Evolutionary conservation across 2,329 filamentous ascomycete genomes (phyloP), one percentile per base, ranked within the genome.

Genomic region (Trichoderma sp.): DNA sequence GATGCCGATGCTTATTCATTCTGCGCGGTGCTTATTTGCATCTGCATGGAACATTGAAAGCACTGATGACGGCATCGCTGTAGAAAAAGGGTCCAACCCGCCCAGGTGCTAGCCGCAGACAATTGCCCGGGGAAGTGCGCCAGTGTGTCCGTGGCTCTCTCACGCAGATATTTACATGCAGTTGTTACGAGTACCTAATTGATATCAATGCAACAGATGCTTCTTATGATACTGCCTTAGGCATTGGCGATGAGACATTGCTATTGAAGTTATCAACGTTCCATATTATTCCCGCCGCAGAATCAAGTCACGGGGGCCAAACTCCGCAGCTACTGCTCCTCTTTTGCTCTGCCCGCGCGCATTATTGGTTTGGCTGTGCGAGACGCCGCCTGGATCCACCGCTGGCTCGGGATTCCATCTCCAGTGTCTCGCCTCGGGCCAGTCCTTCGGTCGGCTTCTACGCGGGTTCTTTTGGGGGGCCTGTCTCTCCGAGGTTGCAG

Each of bases 401-500:
- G 47, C 43, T 47, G 43, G 61, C 61, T 31, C 24, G 49, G 2
- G 11, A 16, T 56, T 53, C 61, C 37, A 31, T 43, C 19, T 19
- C 40, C 31, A 49, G 5, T 13, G 47, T 13, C n/a, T 24, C 47
- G n/a, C 53, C 40, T 43, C 40, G 40, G 40, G 16, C 47, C 11
- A 19, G 19, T 31, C 16, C 49, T 64, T 64, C 61, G 37, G 19
- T 56, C 61, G 52, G 61, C 61, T 64, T 64, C 61, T 64, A 64
- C 61, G 49, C 27, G 49, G 33, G 24, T 21, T 43, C 61, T 61
- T 6, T 33, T 29, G 40, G 14, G 1, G 43, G 8, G 4, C 21
- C 47, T 49, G 47, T 49, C 2, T 49, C 40, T 8, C 53, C 53
- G 53, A 56, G 53, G 53, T 29, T 56, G 19, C 29, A 56, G 53